Evolutionary conservation across 2,329 filamentous ascomycete species (phyloP), one percentile per base, ranked within the genome.

Genomic region (Fusarium newnesense): DNA sequence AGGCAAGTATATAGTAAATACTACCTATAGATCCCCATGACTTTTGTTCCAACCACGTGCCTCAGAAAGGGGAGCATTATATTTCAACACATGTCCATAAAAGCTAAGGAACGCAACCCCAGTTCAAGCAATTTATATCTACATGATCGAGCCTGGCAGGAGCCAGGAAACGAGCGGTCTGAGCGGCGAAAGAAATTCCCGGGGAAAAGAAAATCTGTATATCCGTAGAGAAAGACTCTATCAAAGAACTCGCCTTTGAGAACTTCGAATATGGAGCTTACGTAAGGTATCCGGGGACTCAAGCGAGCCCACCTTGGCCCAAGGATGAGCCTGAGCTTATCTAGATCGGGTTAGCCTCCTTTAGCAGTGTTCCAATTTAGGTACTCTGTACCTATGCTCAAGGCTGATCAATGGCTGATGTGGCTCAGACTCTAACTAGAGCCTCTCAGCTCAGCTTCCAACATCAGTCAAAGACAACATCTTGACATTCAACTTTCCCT

Each of bases 401-500:
- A 42, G 36, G 37, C 47, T 50, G 16, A 32, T 43, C 46, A 28
- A 32, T 43, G 69, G 64, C 72, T 76, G 69, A 76, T 60, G 74
- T 75, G 74, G 74, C 74, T 76, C 53, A 76, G 74, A 74, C 57
- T 74, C 64, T 64, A 46, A 68, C 64, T 64, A 43, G 70, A 59
- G 56, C 64, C 61, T 70, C 66, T 49, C 58, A 69, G 50, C 53
- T 67, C 44, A 60, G 37, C 52, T 49, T 60, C 54, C 54, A 71
- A 60, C 70, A 61, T 74, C 70, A 68, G 62, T 49, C 42, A 53
- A 61, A 73, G 30, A 54, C 56, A 73, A 43, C 53, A 67, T 60
- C 61, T 73, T 58, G 46, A 60, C 60, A 36, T 62, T 67, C 30
- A 19, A 34, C 32, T 34, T 47, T 30, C 37, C 42, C 46, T 42